phyloP scores from a whole-genome alignment of 352 stramenopile species.

The Pythium utonaiense region DNA sequence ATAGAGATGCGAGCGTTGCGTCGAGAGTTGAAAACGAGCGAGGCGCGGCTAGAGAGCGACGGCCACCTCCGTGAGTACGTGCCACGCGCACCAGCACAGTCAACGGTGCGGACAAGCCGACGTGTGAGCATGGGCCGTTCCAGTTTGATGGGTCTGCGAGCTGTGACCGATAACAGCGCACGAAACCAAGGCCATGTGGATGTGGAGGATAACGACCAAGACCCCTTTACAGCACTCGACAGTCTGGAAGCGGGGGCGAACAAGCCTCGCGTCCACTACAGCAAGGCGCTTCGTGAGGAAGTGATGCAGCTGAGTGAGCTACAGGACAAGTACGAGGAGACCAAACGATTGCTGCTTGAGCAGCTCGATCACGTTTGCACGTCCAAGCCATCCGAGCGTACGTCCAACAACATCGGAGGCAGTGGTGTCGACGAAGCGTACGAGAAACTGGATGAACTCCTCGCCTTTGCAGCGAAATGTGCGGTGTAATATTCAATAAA shows the following conservation, averaged over 20 bases:
- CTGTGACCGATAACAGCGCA: neutral
- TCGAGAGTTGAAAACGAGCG: constrained; percentile 31
- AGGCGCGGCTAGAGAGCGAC: constrained; percentile 36
- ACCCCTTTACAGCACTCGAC: constrained; percentile 1
- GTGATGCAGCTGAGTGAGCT: constrained; percentile 39
- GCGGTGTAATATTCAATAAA: constrained; percentile 3
- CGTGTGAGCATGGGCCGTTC: neutral
- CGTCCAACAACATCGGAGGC: neutral
- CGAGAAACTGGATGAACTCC: constrained; percentile 50
- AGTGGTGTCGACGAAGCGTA: constrained; percentile 41
- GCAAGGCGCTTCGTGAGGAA: constrained; percentile 33
- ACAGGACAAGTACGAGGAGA: constrained; percentile 48
- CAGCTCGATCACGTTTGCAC: constrained; percentile 49
- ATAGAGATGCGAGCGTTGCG: constrained; percentile 42
- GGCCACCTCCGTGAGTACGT: constrained; percentile 50
- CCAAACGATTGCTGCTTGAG: constrained; percentile 53
- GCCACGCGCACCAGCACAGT: constrained; percentile 26
- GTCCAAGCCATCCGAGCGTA: constrained; percentile 48
- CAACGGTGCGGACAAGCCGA: neutral
- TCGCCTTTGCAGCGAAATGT: constrained; percentile 38
- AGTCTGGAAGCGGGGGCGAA: neutral
- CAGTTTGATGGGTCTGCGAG: neutral
- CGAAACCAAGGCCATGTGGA: neutral
- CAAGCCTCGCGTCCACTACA: constrained; percentile 29
- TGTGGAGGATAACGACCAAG: neutral